These are phyloP conservation scores for Quercus phellos DNA, from an alignment of 331 rosid genomes.

Conservation along the genomic window DNA sequence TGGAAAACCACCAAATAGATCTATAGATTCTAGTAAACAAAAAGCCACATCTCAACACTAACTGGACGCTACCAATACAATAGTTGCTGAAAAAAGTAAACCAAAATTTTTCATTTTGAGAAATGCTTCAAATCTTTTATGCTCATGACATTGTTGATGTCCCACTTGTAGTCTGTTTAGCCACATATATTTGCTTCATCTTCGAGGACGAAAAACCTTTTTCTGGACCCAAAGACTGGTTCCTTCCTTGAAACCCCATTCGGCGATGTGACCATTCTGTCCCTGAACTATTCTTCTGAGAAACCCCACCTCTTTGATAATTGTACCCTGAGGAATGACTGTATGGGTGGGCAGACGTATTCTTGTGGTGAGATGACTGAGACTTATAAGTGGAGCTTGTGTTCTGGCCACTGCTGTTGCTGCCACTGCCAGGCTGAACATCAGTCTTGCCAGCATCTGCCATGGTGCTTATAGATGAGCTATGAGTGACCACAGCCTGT, in stretches of 20 bases:
- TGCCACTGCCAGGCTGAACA: constrained; percentile 38
- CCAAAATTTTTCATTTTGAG: constrained; percentile 36
- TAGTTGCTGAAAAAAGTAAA: constrained; percentile 25
- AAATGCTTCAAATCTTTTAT: constrained; percentile 5
- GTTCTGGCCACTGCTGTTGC: constrained; percentile 40
- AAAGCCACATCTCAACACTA: constrained; percentile 36
- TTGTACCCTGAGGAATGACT: constrained; percentile 61
- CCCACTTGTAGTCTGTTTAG: constrained; percentile 66
- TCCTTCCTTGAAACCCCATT: constrained; percentile 74
- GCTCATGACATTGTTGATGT: constrained; percentile 40
- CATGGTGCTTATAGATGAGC: constrained; percentile 29
- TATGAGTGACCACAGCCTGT: constrained; percentile 30
- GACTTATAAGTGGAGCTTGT: constrained; percentile 38
- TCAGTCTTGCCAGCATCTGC: constrained; percentile 43
- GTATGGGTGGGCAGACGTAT: constrained; percentile 47
- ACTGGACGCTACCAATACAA: constrained; percentile 27
- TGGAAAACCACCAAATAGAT: constrained; percentile 14
- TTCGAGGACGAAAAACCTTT: constrained; percentile 60
- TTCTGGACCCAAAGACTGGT: constrained; percentile 57
- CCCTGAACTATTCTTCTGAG: constrained; percentile 65
- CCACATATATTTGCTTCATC: constrained; percentile 86
- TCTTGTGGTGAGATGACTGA: constrained; percentile 47
- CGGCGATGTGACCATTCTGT: constrained; percentile 79
- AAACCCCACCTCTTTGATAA: constrained; percentile 60
- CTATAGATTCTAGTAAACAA: constrained; percentile 21